Evolutionary conservation across 2,329 filamentous ascomycete species (phyloP).

Genomic region (Paecilomyces fulvus): DNA sequence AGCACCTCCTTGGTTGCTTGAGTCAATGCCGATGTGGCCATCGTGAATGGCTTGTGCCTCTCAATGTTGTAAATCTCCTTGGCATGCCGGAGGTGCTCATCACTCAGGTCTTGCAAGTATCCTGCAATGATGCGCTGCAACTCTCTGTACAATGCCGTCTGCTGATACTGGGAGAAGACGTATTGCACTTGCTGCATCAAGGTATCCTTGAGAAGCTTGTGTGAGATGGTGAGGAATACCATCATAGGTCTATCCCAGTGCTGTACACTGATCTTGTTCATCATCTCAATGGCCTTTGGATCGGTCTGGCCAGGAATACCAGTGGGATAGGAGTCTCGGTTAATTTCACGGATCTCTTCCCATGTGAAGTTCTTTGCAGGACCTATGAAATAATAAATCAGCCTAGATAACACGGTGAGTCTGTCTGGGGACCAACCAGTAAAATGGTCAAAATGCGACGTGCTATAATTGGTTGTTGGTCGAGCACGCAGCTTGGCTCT

Average conservation of each 20-base stretch:
- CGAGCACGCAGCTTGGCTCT: neutral
- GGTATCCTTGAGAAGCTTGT: slow-evolving; percentile 20
- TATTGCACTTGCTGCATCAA: slow-evolving; percentile 41
- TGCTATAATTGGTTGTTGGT: slow-evolving; percentile 7
- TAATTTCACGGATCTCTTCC: slow-evolving; percentile 44
- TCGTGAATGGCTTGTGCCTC: slow-evolving; percentile 48
- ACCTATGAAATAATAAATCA: slow-evolving; percentile 1
- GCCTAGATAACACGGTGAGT: neutral
- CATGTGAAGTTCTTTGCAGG: slow-evolving; percentile 19
- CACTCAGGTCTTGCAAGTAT: slow-evolving; percentile 39
- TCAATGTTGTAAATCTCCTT: slow-evolving; percentile 48
- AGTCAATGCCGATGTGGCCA: slow-evolving; percentile 24
- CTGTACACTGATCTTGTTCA: slow-evolving; percentile 49
- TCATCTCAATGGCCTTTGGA: slow-evolving; percentile 50
- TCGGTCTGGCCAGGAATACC: slow-evolving; percentile 54
- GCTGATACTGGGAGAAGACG: slow-evolving; percentile 24
- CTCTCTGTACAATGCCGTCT: slow-evolving; percentile 27
- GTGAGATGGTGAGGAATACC: slow-evolving; percentile 25
- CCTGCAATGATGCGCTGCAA: slow-evolving; percentile 33
- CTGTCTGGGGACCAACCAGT: neutral
- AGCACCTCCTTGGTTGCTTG: slow-evolving; percentile 10
- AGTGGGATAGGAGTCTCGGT: slow-evolving; percentile 46
- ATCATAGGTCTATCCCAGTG: slow-evolving; percentile 51
- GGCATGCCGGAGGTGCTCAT: slow-evolving; percentile 34
- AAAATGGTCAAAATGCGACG: slow-evolving; percentile 15